Evolutionary conservation across 805 yeast species (phyloP), one percentile per base, ranked within the genome.

Genomic region (Kazachstania taianensis): DNA sequence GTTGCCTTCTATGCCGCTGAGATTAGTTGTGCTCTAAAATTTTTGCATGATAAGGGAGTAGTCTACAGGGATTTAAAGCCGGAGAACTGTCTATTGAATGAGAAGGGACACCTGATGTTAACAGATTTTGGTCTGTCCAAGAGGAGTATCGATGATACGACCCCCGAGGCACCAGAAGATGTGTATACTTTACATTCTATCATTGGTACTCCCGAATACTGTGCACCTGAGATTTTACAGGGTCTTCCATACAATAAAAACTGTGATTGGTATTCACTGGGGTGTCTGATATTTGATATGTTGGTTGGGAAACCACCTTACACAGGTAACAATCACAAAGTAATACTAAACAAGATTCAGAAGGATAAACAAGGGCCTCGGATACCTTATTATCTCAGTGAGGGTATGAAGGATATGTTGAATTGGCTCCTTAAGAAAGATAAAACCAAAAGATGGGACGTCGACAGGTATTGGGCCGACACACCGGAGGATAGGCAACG

Each of bases 261-360:
- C 22, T 92, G 86, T 33, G 96, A 85, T 55, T 84, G 94, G 82
- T 85, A 94, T 85, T 83, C 94, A 0, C 61, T 86, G 23, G 96
- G 95, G 0, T 81, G 94, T 32, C 78, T 85, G 5, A 62, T 78
- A 33, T 81, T 63, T 49, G 94, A 86, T 54, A 69, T 85, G 70
- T 63, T 85, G 34, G 78, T 87, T 0, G 95, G 95, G 0, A 69
- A 77, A 32, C 94, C 96, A 0, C 95, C 95, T 1, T 84, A 82
- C 57, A 81, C 92, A 0, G 96, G 95, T 3, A 78, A 72, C 37
- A 81, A 80, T 48, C 79, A 81, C 49, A 78, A 80, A 52, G 72
- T 70, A 30, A 81, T 85, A 20, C 69, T 81, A 61, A 83, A 80
- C 42, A 85, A 83, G 54, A 78, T 85, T 20, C 65, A 72, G 29